These are phyloP conservation scores for Amanita fuliginea DNA, from an alignment of 768 basidiomycete genomes.

Conservation along the genomic window DNA sequence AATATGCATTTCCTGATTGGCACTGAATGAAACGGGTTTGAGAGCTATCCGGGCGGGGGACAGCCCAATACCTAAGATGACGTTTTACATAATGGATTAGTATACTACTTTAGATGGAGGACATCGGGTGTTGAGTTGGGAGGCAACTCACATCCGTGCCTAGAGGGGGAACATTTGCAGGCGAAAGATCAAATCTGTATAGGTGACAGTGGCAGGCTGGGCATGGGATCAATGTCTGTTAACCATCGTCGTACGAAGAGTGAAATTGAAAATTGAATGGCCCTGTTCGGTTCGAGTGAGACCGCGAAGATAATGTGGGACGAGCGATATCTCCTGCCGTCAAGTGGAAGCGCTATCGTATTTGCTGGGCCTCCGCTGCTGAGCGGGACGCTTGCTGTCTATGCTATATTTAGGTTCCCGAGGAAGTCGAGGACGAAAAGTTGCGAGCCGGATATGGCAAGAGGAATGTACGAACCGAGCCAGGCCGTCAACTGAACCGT, in stretches of 20 bases:
- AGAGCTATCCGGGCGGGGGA: not conserved
- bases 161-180: not conserved
- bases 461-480: not conserved
- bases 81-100: not conserved
- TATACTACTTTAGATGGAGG: not conserved
- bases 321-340: not conserved
- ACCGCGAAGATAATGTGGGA: not conserved
- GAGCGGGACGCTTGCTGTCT: not conserved
- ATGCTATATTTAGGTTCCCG: constrained; percentile 15
- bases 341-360: not conserved
- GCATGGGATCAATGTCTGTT: not conserved
- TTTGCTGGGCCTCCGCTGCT: not conserved
- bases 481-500: not conserved
- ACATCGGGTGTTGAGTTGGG: not conserved
- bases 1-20: not conserved
- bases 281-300: not conserved
- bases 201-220: not conserved
- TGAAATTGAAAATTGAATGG: not conserved
- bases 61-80: not conserved
- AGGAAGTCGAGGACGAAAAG: constrained; percentile 11
- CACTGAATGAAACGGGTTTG: not conserved
- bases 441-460: not conserved
- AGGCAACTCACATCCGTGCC: not conserved
- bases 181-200: not conserved
- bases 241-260: not conserved